Conservation (phyloP, 2,329 filamentous ascomycete species). For the Ophiostoma fasciatum region DNA sequence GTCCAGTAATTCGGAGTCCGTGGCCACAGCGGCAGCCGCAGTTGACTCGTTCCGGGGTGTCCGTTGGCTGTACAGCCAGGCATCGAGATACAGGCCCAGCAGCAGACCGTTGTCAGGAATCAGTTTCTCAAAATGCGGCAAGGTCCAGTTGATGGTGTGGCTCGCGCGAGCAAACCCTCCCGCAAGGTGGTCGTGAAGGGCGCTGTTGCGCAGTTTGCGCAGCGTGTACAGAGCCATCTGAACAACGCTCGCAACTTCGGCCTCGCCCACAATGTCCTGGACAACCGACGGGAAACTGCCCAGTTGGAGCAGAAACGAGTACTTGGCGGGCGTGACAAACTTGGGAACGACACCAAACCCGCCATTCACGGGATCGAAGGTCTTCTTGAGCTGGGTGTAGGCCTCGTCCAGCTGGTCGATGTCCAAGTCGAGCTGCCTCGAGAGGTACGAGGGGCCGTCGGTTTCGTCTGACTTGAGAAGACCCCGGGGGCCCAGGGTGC, state of each 20-base stretch:
- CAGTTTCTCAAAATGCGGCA: slow-evolving; percentile 97
- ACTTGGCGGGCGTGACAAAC: slow-evolving; percentile 75
- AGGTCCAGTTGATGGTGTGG: slow-evolving; percentile 79
- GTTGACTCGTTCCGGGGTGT: not conserved
- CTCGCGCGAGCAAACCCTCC: slow-evolving; percentile 59
- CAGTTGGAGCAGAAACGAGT: slow-evolving; percentile 68
- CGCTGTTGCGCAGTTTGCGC: slow-evolving; percentile 49
- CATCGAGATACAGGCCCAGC: slow-evolving; percentile 71
- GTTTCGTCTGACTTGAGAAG: slow-evolving; percentile 14
- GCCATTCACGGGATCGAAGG: slow-evolving; percentile 65
- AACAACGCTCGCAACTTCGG: slow-evolving; percentile 58
- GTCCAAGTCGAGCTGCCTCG: slow-evolving; percentile 54
- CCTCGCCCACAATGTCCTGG: slow-evolving; percentile 77
- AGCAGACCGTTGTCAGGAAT: slow-evolving; percentile 84
- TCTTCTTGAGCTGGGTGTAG: slow-evolving; percentile 60
- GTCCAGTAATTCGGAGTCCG: slow-evolving; percentile 57
- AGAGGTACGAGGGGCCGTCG: slow-evolving; percentile 16
- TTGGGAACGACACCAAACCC: slow-evolving; percentile 77
- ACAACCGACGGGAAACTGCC: slow-evolving; percentile 57
- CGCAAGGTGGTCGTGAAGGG: slow-evolving; percentile 40
- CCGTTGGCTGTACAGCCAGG: slow-evolving; percentile 46
- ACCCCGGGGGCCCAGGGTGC: slow-evolving; percentile 43
- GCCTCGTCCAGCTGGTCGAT: slow-evolving; percentile 86
- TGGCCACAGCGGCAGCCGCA: not conserved
- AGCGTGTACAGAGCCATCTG: slow-evolving; percentile 73